These are phyloP conservation scores for Pythium biforme DNA, from an alignment of 352 stramenopile species.

Conservation along the genomic window DNA sequence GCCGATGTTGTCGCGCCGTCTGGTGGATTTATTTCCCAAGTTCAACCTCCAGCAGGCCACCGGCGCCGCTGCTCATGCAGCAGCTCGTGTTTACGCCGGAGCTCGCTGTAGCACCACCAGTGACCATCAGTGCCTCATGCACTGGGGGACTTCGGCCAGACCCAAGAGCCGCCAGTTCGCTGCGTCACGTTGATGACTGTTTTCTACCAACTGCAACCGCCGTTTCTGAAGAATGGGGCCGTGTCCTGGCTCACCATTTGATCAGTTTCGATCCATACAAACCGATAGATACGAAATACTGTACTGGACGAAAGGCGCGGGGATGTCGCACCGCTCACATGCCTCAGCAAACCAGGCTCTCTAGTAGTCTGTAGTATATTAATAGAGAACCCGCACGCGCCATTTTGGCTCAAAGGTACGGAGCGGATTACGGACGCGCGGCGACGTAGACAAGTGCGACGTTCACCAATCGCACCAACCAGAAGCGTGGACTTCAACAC, in stretches of 20 bases:
- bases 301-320: too few relatives aligned
- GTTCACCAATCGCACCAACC: background rate
- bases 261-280: too few relatives aligned
- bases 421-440: background rate
- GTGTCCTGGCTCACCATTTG: background rate
- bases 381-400: too few relatives aligned
- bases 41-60: background rate
- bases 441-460: background rate
- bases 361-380: too few relatives aligned
- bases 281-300: too few relatives aligned
- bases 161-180: too few relatives aligned
- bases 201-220: background rate
- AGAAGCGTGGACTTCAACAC: background rate
- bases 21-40: slow-evolving; percentile 1
- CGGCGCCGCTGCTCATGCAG: background rate
- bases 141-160: too few relatives aligned
- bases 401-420: background rate
- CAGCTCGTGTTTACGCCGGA: background rate
- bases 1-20: background rate
- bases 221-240: background rate
- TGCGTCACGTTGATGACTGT: background rate
- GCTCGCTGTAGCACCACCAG: too few relatives aligned
- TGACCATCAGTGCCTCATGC: too few relatives aligned
- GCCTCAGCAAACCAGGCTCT: too few relatives aligned
- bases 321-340: too few relatives aligned